Base-by-base conservation (phyloP, 139 green algal species). In the Astrephomene gubernaculifera region DNA sequence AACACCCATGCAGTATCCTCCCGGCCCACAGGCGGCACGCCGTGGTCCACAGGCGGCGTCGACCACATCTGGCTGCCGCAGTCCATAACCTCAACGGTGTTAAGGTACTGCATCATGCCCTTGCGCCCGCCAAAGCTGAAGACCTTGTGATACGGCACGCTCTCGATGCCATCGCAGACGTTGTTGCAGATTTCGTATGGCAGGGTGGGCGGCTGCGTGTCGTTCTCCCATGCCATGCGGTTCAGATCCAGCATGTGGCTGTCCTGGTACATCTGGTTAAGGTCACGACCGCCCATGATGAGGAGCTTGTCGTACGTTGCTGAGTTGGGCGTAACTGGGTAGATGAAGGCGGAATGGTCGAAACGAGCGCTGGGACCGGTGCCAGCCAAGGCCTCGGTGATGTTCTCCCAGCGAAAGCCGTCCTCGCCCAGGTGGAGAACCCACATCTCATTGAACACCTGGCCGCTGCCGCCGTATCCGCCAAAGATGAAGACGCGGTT, bases 1-100 rank as follows among this genome's bases (percentile, higher is more conserved):
- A 94, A 97, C 8, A 93, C 90, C 95, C 95, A 97, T 2, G 95
- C 95, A 19, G 88, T 92, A 88, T 97, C 95, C 87, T 98, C 95
- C 36, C 95, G 64, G 31, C 88, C 85, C 33, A 70, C 70, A 8
- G 90, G 87, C 27, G 85, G 9, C 10, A 65, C 64, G 68, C 86
- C 88, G 67, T 82, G 82, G 45, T 94, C 90, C 0, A 94, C 57
- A 5, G 90, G 84, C 21, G 93, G 93, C 36, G 89, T 92, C 70
- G 78, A 93, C 95, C 95, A 97, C 31, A 93, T 80, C 79, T 94
- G 87, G 75, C 87, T 93, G 68, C 93, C 94, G 79, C 90, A 94
- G 82, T 97, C 94, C 90, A 97, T 95, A 33, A 93, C 90, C 85
- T 96, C 93, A 4, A 97, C 92, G 14, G 86, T 87, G 83, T 94